Evolutionary conservation across 768 basidiomycete genomes (phyloP).

Genomic region (Epithele typhae): DNA sequence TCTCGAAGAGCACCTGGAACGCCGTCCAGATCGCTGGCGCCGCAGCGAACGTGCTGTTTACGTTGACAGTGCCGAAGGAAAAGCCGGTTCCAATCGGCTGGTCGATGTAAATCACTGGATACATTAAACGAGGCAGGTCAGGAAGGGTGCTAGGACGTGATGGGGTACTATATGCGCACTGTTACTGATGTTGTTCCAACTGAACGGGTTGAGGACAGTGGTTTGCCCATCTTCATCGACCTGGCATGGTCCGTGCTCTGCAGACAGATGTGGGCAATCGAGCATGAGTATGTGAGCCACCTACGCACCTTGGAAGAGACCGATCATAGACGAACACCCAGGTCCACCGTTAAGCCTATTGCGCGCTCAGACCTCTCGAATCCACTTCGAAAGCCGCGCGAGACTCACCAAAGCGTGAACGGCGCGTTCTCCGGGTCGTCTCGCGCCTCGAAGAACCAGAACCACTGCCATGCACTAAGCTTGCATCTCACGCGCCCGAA

Average conservation of each 20-base stretch:
- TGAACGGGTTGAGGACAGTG: constrained; percentile 56
- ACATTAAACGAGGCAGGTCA: not conserved
- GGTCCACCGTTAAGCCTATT: constrained; percentile 31
- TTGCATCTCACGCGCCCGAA: no score
- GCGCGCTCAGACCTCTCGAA: no score
- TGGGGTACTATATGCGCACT: constrained; percentile 38
- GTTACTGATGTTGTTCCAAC: constrained; percentile 69
- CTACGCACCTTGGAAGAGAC: constrained; percentile 54
- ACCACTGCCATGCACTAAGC: constrained; percentile 42
- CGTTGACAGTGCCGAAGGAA: constrained; percentile 51
- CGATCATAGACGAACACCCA: constrained; percentile 44
- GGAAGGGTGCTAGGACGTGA: not conserved
- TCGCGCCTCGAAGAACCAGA: constrained; percentile 71
- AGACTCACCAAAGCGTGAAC: constrained; percentile 54
- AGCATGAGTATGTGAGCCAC: not conserved
- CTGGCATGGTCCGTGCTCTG: constrained; percentile 62
- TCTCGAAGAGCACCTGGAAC: constrained; percentile 62
- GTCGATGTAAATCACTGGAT: constrained; percentile 65
- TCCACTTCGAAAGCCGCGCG: no score
- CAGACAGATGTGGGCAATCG: no score
- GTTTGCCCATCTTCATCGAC: constrained; percentile 51
- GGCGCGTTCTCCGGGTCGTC: constrained; percentile 56
- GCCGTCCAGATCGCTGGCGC: constrained; percentile 57
- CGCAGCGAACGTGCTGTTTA: constrained; percentile 55
- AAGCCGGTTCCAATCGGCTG: constrained; percentile 67